phyloP scores from a whole-genome alignment of 2,329 filamentous ascomycete species.

The Talaromyces pinophilus region DNA sequence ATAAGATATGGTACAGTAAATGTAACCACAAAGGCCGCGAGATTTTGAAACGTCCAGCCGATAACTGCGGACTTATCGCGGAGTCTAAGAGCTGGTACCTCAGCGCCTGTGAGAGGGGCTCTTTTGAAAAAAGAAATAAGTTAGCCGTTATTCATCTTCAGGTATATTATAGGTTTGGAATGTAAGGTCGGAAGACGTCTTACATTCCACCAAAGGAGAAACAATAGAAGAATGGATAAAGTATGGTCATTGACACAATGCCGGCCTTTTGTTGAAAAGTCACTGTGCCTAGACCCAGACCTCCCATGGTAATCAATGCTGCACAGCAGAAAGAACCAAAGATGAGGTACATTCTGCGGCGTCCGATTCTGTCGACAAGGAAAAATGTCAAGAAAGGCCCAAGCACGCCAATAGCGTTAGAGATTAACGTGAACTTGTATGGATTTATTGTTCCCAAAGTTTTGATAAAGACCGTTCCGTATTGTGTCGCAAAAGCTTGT shows the following conservation, averaged over 20 bases:
- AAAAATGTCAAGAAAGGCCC: constrained; percentile 20
- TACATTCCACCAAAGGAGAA: constrained; percentile 9
- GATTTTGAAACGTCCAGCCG: neutral
- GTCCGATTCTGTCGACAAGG: constrained; percentile 21
- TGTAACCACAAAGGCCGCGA: constrained; percentile 29
- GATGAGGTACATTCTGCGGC: constrained; percentile 22
- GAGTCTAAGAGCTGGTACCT: neutral
- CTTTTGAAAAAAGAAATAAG: neutral
- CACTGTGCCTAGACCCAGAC: neutral
- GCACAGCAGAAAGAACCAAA: constrained; percentile 20
- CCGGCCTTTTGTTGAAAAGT: constrained; percentile 7
- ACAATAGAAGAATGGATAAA: neutral
- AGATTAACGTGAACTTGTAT: neutral
- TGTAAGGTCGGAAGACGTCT: neutral
- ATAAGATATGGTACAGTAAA: constrained; percentile 44
- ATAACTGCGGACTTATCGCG: neutral
- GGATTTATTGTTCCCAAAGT: neutral
- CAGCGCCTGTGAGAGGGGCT: neutral
- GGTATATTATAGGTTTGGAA: too few relatives aligned
- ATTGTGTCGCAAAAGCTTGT: neutral
- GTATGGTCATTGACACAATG: constrained; percentile 1
- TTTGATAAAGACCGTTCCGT: constrained; percentile 1
- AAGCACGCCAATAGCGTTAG: constrained; percentile 13
- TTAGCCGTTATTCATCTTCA: too few relatives aligned
- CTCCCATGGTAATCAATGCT: neutral